Evolutionary conservation across 306 rosid genomes (phyloP).

Genomic region (Cucumis melo): DNA sequence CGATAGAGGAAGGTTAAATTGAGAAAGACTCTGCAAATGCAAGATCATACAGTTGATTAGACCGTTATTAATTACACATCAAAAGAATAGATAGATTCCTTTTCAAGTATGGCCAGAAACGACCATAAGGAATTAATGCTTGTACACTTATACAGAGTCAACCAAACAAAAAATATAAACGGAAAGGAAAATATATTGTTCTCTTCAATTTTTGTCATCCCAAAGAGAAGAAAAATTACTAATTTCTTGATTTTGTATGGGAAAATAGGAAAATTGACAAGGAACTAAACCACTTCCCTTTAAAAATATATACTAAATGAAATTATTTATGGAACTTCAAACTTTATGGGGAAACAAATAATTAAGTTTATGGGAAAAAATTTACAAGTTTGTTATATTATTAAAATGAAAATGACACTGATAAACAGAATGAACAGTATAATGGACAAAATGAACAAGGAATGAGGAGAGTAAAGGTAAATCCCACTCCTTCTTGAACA

Average conservation of each 20-base stretch:
- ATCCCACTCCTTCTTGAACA: neutral
- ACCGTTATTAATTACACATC: neutral
- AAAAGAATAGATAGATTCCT: neutral
- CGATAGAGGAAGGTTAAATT: constrained; percentile 94
- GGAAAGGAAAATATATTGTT: neutral
- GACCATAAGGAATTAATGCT: neutral
- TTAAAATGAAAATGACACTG: neutral
- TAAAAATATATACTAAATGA: neutral
- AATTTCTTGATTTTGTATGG: too few relatives aligned
- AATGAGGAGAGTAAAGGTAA: neutral
- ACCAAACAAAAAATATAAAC: neutral
- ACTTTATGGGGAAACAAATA: neutral
- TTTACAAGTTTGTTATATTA: neutral
- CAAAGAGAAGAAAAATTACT: too few relatives aligned
- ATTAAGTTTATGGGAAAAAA: neutral
- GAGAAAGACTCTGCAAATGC: constrained; percentile 71
- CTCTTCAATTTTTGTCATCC: too few relatives aligned
- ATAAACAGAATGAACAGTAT: neutral
- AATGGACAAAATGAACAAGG: neutral
- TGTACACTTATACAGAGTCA: neutral
- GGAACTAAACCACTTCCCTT: neutral
- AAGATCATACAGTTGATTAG: constrained; percentile 11
- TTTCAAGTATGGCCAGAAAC: neutral
- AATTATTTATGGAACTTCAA: neutral
- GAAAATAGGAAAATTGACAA: neutral